Conservation (phyloP, 176 grass and related monocot genomes). For the Oryza australiensis region DNA sequence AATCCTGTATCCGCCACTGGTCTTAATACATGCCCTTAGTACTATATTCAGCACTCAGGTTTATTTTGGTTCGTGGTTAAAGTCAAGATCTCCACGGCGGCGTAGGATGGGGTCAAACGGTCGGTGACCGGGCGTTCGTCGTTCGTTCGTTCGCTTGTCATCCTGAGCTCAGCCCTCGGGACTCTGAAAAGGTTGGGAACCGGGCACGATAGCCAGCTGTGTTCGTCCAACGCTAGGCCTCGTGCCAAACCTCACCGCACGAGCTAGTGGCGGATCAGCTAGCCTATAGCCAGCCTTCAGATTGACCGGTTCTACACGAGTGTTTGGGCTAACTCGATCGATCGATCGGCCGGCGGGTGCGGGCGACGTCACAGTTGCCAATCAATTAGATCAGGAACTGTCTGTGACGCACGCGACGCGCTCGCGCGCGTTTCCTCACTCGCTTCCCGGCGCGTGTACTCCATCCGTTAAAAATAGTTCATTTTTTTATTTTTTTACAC, state of each 20-base stretch:
- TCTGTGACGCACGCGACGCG: background rate
- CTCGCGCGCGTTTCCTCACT: background rate
- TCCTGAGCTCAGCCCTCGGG: slow-evolving; percentile 9
- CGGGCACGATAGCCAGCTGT: background rate
- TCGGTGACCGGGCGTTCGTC: background rate
- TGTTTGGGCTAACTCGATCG: no score
- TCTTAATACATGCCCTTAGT: no score
- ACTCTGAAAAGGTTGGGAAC: background rate
- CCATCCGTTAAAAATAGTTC: no score
- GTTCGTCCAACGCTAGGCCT: background rate
- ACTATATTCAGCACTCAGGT: no score
- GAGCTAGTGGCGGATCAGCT: background rate
- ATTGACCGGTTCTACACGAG: background rate
- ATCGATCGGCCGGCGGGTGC: background rate
- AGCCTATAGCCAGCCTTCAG: no score
- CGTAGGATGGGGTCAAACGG: background rate
- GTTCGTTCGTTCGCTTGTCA: background rate
- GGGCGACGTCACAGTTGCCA: background rate
- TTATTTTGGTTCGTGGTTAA: background rate
- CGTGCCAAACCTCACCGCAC: background rate
- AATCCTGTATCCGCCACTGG: no score
- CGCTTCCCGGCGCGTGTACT: no score
- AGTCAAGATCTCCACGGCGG: background rate
- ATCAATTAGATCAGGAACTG: slow-evolving; percentile 18
- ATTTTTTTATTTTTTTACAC: no score